Evolutionary conservation across 2,329 filamentous ascomycete species (phyloP).

Genomic region (Lecanoromycetidae sp.): DNA sequence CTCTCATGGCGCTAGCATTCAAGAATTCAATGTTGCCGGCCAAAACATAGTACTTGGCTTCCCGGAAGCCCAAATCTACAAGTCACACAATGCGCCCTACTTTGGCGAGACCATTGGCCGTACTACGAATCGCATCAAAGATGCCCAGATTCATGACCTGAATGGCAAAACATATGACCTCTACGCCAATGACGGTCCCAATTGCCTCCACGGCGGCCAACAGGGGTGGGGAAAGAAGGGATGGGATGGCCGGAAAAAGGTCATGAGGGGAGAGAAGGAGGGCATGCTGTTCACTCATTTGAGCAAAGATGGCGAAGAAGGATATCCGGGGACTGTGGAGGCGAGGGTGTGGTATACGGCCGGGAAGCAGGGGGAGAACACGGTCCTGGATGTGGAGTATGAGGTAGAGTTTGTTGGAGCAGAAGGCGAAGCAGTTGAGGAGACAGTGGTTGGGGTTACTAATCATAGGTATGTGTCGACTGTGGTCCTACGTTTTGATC

Average conservation of each 20-base stretch:
- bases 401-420: conserved; percentile 68
- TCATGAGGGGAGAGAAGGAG: conserved; percentile 48
- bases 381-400: conserved; percentile 74
- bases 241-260: conserved; percentile 54
- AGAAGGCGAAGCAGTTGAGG: conserved; percentile 65
- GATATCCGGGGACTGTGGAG: conserved; percentile 77
- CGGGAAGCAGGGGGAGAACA: conserved; percentile 53
- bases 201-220: conserved; percentile 61
- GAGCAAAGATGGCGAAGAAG: conserved; percentile 74
- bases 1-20: conserved; percentile 36
- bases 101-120: conserved; percentile 92
- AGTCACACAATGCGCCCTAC: conserved; percentile 60
- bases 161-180: conserved; percentile 62
- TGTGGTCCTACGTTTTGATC: background rate
- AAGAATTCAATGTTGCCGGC: conserved; percentile 65
- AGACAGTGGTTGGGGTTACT: conserved; percentile 85
- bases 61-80: conserved; percentile 62
- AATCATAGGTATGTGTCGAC: conserved; percentile 63
- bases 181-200: conserved; percentile 62
- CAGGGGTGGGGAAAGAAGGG: conserved; percentile 71
- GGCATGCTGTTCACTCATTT: conserved; percentile 52
- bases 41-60: conserved; percentile 85
- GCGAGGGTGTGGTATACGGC: conserved; percentile 67
- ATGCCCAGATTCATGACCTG: conserved; percentile 57
- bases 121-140: conserved; percentile 65